phyloP scores from a whole-genome alignment of 2,329 filamentous ascomycete genomes.

The Ascomycota sp. region DNA sequence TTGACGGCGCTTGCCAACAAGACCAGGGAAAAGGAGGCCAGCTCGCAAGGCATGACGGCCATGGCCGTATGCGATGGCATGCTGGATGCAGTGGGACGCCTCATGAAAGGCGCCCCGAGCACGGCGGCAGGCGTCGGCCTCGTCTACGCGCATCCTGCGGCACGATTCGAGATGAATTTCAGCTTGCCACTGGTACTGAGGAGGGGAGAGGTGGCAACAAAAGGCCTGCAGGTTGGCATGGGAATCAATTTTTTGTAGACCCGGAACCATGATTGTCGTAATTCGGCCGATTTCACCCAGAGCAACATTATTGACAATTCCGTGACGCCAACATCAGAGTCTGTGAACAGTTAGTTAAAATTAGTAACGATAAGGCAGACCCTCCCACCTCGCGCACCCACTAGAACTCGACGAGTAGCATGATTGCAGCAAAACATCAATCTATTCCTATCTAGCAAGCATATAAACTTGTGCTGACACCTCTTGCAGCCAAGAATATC shows the following conservation, averaged over 20 bases:
- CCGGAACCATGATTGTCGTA: too few species aligned
- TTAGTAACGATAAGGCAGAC: too few species aligned
- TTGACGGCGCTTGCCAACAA: slow-evolving; percentile 53
- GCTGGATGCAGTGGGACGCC: slow-evolving; percentile 41
- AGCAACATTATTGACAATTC: too few species aligned
- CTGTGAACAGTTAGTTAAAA: too few species aligned
- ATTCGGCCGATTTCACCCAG: too few species aligned
- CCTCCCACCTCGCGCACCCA: too few species aligned
- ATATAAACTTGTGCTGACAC: too few species aligned
- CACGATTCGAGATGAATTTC: slow-evolving; percentile 91
- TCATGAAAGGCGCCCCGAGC: slow-evolving; percentile 61
- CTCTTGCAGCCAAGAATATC: too few species aligned
- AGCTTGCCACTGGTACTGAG: slow-evolving; percentile 67
- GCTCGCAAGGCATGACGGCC: slow-evolving; percentile 14
- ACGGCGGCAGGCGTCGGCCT: slow-evolving; percentile 72
- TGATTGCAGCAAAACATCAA: too few species aligned
- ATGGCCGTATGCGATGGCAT: slow-evolving; percentile 32
- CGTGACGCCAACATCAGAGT: too few species aligned
- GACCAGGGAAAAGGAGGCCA: slow-evolving; percentile 22
- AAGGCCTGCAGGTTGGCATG: slow-evolving; percentile 87
- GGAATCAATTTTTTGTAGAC: slow-evolving; percentile 89
- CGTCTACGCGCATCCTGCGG: slow-evolving; percentile 86
- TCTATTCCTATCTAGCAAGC: too few species aligned
- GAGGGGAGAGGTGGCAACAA: slow-evolving; percentile 68
- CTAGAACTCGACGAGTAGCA: too few species aligned